These are phyloP conservation scores for Heracleum sosnowskyi DNA, from an alignment of 129 eudicot genomes.

Conservation along the genomic window DNA sequence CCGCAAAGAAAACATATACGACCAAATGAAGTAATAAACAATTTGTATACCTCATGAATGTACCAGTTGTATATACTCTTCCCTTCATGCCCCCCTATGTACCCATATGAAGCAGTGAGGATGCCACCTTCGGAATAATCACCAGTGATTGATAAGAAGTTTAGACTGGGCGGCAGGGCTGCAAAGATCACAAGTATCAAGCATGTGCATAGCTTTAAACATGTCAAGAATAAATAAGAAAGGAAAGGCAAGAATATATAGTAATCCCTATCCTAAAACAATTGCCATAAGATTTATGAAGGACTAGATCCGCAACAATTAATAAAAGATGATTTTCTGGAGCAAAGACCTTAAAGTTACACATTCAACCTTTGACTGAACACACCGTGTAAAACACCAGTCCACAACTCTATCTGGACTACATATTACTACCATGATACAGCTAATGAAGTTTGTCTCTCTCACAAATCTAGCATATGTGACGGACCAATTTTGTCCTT, in stretches of 20 bases:
- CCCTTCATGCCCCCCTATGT: slow-evolving; percentile 98
- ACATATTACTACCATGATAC: no score
- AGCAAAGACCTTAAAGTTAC: background rate
- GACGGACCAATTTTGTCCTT: no score
- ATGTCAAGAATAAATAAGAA: background rate
- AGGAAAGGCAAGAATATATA: background rate
- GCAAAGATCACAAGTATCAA: slow-evolving; percentile 27
- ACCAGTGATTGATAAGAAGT: slow-evolving; percentile 90
- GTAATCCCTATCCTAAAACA: background rate
- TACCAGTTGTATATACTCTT: slow-evolving; percentile 91
- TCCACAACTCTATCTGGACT: no score
- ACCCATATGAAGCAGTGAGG: slow-evolving; percentile 95
- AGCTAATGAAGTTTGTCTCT: no score
- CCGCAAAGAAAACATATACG: background rate
- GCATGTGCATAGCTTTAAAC: background rate
- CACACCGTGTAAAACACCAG: no score
- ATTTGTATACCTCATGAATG: slow-evolving; percentile 71
- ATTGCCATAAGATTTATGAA: background rate
- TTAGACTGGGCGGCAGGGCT: slow-evolving; percentile 96
- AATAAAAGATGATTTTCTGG: background rate
- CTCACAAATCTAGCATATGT: no score
- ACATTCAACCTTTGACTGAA: background rate
- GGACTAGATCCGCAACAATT: background rate
- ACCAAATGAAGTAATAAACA: background rate
- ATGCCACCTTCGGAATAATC: slow-evolving; percentile 80